Percentiles rank a stretch among this genome's conserved stretches.
Evolutionary conservation across 2,329 filamentous ascomycete species (phyloP).

Genomic region (Fonsecaea multimorphosa): DNA sequence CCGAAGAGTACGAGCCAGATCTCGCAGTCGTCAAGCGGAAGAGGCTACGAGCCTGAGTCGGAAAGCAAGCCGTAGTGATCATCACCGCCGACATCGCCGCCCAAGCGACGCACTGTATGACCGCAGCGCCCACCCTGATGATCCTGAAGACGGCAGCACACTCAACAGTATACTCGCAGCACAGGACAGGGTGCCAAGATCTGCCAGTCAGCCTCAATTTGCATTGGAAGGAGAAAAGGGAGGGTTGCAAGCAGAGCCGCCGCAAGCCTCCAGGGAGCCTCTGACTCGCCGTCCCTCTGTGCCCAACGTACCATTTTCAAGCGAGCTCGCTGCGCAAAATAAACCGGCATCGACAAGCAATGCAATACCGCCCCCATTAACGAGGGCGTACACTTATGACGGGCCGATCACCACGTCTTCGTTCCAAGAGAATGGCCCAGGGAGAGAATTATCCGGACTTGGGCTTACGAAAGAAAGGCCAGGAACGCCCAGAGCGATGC

Average conservation of each 20-base stretch:
- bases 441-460: conserved; percentile 44
- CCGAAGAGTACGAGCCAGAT: conserved; percentile 45
- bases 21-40: conserved; percentile 45
- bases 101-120: conserved; percentile 29
- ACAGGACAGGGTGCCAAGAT: conserved; percentile 16
- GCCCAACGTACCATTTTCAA: conserved; percentile 78
- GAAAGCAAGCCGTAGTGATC: conserved; percentile 30
- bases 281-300: conserved; percentile 79
- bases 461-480: conserved; percentile 60
- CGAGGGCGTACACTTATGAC: conserved; percentile 52
- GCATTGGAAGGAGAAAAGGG: conserved; percentile 71
- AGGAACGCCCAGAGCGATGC: conserved; percentile 89
- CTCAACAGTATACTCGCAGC: not conserved
- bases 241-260: conserved; percentile 78
- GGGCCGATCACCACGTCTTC: conserved; percentile 48
- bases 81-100: conserved; percentile 25
- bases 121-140: conserved; percentile 28
- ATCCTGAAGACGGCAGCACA: conserved; percentile 22
- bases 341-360: conserved; percentile 47
- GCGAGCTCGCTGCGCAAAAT: conserved; percentile 51
- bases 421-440: conserved; percentile 60
- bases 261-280: conserved; percentile 86
- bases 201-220: conserved; percentile 40
- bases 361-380: conserved; percentile 41
- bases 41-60: conserved; percentile 34